Evolutionary conservation across 768 basidiomycete species (phyloP).

Genomic region (Rhodotorula toruloides): DNA sequence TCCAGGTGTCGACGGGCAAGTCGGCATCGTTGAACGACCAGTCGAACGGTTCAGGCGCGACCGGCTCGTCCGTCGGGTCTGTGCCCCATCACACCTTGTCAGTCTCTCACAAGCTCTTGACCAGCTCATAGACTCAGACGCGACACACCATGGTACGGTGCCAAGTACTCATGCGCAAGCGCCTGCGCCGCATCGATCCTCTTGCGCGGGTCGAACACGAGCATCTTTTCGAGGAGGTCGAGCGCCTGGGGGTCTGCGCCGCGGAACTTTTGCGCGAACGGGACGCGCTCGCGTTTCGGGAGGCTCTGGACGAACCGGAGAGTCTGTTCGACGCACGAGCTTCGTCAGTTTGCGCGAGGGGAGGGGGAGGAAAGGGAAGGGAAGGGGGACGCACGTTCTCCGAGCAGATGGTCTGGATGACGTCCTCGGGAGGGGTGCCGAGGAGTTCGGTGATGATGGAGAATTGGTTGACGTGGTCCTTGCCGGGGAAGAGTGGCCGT

Average conservation of each 20-base stretch:
- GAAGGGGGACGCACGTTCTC: conserved; percentile 67
- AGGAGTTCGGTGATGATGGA: conserved; percentile 97
- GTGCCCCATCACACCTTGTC: too few relatives aligned
- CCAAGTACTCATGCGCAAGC: conserved; percentile 87
- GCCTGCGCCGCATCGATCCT: conserved; percentile 89
- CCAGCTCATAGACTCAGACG: too few relatives aligned
- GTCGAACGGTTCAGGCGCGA: conserved; percentile 88
- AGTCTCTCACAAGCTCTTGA: too few relatives aligned
- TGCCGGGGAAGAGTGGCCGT: conserved; percentile 96
- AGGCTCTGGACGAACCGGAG: conserved; percentile 96
- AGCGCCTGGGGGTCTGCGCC: conserved; percentile 84
- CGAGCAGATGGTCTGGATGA: conserved; percentile 95
- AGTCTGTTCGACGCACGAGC: conserved; percentile 57
- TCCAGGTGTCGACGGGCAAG: conserved; percentile 97
- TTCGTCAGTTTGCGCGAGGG: neutral
- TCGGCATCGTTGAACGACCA: conserved; percentile 99
- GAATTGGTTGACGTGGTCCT: conserved; percentile 99
- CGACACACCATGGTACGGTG: conserved; percentile 96
- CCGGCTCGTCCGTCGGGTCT: conserved; percentile 97
- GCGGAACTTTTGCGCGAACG: conserved; percentile 86
- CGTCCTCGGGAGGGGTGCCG: conserved; percentile 98
- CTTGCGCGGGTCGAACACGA: conserved; percentile 96
- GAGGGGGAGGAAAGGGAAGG: conserved; percentile 20
- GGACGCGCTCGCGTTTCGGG: conserved; percentile 91
- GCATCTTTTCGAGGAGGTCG: conserved; percentile 95